phyloP scores from a whole-genome alignment of 768 basidiomycete species.

The Clitopilus passeckerianus region DNA sequence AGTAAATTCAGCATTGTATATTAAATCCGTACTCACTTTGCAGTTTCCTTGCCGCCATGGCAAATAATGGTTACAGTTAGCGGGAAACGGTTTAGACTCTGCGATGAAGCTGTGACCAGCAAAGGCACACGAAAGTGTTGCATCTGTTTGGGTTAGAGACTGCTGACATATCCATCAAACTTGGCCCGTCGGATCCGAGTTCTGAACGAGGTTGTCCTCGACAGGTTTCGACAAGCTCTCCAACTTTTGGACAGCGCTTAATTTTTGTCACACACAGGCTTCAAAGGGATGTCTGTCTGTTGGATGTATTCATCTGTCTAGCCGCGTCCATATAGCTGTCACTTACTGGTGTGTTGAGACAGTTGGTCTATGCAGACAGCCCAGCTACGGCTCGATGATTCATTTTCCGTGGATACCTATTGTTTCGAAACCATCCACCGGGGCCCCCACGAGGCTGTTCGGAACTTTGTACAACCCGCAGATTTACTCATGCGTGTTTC shows the following conservation, averaged over 20 bases:
- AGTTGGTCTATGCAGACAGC: too few relatives aligned
- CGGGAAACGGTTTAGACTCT: constrained; percentile 3
- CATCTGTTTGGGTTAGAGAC: not conserved
- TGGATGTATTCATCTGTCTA: too few relatives aligned
- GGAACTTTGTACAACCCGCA: not conserved
- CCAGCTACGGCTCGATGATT: not conserved
- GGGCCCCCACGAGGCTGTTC: not conserved
- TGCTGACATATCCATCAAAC: not conserved
- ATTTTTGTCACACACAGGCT: not conserved
- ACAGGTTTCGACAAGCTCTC: not conserved
- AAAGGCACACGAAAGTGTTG: not conserved
- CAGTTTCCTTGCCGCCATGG: constrained; percentile 88
- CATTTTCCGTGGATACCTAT: not conserved
- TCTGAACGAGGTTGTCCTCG: not conserved
- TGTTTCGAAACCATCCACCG: not conserved
- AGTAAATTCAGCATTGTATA: not conserved
- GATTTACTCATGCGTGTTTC: not conserved
- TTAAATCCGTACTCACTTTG: constrained; percentile 51
- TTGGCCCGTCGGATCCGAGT: not conserved
- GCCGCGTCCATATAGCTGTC: too few relatives aligned
- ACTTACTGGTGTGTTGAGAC: too few relatives aligned
- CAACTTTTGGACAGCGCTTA: not conserved
- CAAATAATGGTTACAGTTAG: constrained; percentile 17
- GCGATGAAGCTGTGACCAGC: not conserved
- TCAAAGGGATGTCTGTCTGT: too few relatives aligned